Percentiles rank a stretch among this genome's conserved stretches.
Conservation (phyloP, 352 stramenopile genomes). For the Aphanomyces euteiches region DNA sequence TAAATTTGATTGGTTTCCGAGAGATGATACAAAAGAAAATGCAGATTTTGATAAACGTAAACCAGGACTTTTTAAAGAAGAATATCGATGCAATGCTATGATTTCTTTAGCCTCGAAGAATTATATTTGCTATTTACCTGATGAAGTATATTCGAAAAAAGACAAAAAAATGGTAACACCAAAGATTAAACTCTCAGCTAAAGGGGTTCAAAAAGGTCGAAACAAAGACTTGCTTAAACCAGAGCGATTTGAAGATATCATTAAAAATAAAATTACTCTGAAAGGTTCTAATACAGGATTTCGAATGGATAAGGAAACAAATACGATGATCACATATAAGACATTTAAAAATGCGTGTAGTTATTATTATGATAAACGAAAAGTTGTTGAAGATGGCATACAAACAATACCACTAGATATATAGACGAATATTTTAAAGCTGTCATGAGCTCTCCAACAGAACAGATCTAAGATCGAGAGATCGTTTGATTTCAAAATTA, state of each 20-base stretch:
- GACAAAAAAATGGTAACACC: background rate
- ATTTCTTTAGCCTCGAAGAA: slow-evolving; percentile 32
- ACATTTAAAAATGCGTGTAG: slow-evolving; percentile 33
- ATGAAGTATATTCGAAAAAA: background rate
- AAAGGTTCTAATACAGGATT: slow-evolving; percentile 38
- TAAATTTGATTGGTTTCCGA: slow-evolving; percentile 33
- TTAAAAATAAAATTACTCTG: slow-evolving; percentile 34
- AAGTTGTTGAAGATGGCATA: slow-evolving; percentile 33
- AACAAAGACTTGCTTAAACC: slow-evolving; percentile 32
- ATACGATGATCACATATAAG: slow-evolving; percentile 38
- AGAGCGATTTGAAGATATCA: slow-evolving; percentile 33
- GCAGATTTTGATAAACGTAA: slow-evolving; percentile 19
- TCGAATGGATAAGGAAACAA: slow-evolving; percentile 31
- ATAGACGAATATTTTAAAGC: slow-evolving; percentile 24
- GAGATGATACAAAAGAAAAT: slow-evolving; percentile 27
- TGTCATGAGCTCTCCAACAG: no score
- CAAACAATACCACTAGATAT: slow-evolving; percentile 33
- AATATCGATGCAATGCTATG: slow-evolving; percentile 34
- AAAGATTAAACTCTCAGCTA: slow-evolving; percentile 33
- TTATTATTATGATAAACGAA: slow-evolving; percentile 41
- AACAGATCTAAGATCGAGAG: background rate
- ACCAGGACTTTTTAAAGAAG: slow-evolving; percentile 35
- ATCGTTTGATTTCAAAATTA: slow-evolving; percentile 30
- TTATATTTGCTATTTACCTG: slow-evolving; percentile 36
- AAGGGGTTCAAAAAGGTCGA: slow-evolving; percentile 32